Evolutionary conservation across 2,329 filamentous ascomycete genomes (phyloP), one percentile per base, ranked within the genome.

Genomic region (Graphium sp.): DNA sequence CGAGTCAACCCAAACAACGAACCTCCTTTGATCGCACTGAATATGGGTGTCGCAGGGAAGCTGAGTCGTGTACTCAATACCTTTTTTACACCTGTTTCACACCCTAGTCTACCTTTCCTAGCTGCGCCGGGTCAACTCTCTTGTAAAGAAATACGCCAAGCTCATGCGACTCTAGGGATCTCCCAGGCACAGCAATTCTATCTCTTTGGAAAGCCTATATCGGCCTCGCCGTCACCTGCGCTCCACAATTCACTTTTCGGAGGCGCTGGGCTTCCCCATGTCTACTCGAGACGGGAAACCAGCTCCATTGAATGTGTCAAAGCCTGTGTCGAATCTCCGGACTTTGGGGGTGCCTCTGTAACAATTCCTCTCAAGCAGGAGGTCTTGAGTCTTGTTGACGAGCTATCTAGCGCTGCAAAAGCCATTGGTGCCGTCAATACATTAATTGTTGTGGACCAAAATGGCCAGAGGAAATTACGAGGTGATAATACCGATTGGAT

Each of bases 401-500:
- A 76, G 30, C 61, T 94, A 33, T 76, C 83, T 1, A 67, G 75
- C 18, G 75, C 89, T 30, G 87, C 84, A 10, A 67, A 69, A 37
- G 60, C 70, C 18, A 94, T 98, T 35, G 89, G 89, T 14, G 89
- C 89, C 4, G 78, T 95, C 37, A 98, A 98, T 56, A 98, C 89
- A 12, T 77, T 98, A 42, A 70, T 93, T 17, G 45, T 68, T 4
- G 18, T 30, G 27, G 10, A 45, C 46, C 46, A 53, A 6, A 43
- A 39, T 6, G 56, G 49, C 4, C 52, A 52, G 27, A n/a, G n/a
- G n/a, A 65, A 60, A 4, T 67, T 95, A 4, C 50, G 80, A 11
- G 89, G 89, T 24, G 80, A 85, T 47, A 98, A 98, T 52, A 98
- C 89, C 9, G 89, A 98, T 56, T 98, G 84, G 78, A 67, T 73